Conservation (phyloP, 139 green algal genomes). For the Chlorella sp. region DNA sequence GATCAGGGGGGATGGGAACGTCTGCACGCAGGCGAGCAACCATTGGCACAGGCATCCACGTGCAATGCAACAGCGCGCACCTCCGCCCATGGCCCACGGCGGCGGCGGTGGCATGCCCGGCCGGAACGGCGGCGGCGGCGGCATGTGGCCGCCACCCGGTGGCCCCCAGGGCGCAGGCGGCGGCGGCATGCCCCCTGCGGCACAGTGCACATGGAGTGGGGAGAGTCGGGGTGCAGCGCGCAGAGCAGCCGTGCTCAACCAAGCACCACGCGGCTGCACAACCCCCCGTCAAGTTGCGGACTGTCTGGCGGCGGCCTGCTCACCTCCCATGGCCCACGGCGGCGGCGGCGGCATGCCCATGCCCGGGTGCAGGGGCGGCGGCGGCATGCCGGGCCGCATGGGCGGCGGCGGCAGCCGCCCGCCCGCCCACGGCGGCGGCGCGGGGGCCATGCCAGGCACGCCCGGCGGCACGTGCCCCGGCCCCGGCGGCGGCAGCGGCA, state of each 20-base stretch:
- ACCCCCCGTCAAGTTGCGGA: background rate
- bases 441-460: background rate
- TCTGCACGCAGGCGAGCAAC: too few relatives aligned
- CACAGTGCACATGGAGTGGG: background rate
- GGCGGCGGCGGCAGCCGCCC: too few relatives aligned
- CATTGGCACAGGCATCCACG: conserved; percentile 6
- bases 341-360: conserved; percentile 3
- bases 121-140: background rate
- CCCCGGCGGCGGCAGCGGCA: background rate
- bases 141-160: background rate
- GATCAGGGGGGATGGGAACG: too few relatives aligned
- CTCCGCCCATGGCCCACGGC: conserved; percentile 16
- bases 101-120: conserved; percentile 12
- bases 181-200: background rate
- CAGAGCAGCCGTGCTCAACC: background rate
- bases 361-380: conserved; percentile 11
- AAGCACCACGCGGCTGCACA: background rate
- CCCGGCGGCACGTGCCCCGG: background rate
- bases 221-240: background rate
- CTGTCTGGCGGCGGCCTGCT: background rate
- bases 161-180: too few relatives aligned
- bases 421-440: background rate
- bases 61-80: background rate
- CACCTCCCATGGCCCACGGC: background rate
- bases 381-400: too few relatives aligned